Evolutionary conservation across 306 rosid species (phyloP), one percentile per base, ranked within the genome.

Genomic region (Crotalaria pallida): DNA sequence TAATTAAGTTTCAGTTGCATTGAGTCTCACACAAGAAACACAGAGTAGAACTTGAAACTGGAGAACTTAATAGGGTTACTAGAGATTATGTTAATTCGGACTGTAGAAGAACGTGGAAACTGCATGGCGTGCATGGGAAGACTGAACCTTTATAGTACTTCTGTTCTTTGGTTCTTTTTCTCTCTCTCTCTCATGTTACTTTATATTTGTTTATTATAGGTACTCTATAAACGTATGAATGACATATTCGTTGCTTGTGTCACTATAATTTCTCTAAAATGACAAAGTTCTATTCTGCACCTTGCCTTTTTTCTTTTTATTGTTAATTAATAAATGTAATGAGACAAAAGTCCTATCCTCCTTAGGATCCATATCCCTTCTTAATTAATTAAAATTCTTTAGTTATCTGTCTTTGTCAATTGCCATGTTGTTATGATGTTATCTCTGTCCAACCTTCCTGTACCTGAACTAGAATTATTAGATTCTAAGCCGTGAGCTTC

Each of bases 241-340:
- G 84, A 79, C 80, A 89, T 87, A 94, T 94, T 94, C 97, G 81
- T 94, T 94, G 86, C 97, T 90, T 94, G 96, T 59, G 79, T 45
- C 51, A 61, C 82, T 81, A 77, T 58, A 67, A 72, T 82, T 81
- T 82, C 83, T 80, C 79, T 73, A 27, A 27, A 56, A 76, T 77
- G 80, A 71, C 75, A 84, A 82, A 75, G 84, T 76, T 66, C 44
- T 72, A 40, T n/a, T n/a, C 62, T 79, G 41, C 73, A 58, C 72
- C 72, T 72, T 80, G 66, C 56, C 70, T 78, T 59, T 82, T 59
- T 82, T 77, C 6, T 79, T 62, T 68, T 10, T 48, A 3, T 45
- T 34, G n/a, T n/a, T n/a, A n/a, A n/a, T n/a, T n/a, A n/a, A n/a
- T n/a, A n/a, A 19, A 19, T 66, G 27, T 56, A 86, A 81, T 78